Base-by-base conservation (phyloP, 2,329 filamentous ascomycete species). In the Zasmidium citrigriseum region DNA sequence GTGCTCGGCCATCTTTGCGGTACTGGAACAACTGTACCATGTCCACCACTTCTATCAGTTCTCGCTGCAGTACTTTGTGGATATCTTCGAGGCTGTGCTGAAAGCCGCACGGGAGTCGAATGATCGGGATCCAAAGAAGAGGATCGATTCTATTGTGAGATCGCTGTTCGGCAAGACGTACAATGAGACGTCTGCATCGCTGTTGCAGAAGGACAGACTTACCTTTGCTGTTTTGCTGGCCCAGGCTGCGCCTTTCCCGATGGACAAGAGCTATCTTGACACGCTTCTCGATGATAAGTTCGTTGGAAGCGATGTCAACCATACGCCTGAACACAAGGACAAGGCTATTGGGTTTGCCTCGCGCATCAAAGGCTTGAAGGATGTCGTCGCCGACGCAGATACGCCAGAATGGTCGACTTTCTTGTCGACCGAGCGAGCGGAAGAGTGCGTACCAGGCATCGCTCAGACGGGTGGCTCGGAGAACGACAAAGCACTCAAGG, bases 41-140 rank as follows among this genome's bases (percentile, higher is more conserved):
- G 88, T 99, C 74, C 97, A 99, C 75, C 95, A 98, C 80, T 98
- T 98, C 78, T 99, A 99, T 76, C 96, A 98, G 74, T 99, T 99
- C 82, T 99, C 95, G 38, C 83, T 99, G 59, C 93, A 97, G 75
- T 99, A 96, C 78, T 99, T 99, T 78, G 85, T 96, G 55, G 90
- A 97, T 73, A 99, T 99, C 67, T 99, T 99, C 84, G 90, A 96
- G 72, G 86, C 89, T 4, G 95, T 99, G 7, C 83, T 99, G 41
- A 89, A 89, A 67, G 84, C 86, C 58, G 96, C 96, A 75, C 87
- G 88, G 69, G 86, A 86, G 59, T 88, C 95, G 64, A 86, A 96
- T 76, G 70, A 72, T 57, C 64, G 65, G 4, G 70, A 72, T 25
- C 61, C 70, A 5, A 87, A 91, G 65, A 82, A 81, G 14, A 89